Evolutionary conservation across 768 basidiomycete species (phyloP).

Genomic region (Dentipellis sp.): DNA sequence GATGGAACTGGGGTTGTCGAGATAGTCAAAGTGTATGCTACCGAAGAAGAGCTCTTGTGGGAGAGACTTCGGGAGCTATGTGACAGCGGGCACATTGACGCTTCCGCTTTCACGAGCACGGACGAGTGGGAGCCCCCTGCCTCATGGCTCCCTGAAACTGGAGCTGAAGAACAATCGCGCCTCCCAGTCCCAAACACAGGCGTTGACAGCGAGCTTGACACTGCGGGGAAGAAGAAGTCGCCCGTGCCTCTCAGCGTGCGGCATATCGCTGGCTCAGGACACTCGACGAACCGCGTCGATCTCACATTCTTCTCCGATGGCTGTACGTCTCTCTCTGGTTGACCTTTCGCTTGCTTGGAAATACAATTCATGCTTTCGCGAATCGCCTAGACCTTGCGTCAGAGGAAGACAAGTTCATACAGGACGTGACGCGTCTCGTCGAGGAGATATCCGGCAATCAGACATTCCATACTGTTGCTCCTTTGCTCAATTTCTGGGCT

Average conservation of each 20-base stretch:
- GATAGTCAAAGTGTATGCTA: too few species aligned
- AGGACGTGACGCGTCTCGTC: slow-evolving; percentile 58
- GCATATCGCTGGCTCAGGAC: neutral
- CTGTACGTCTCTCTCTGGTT: neutral
- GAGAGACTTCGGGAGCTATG: too few species aligned
- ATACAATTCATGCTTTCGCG: neutral
- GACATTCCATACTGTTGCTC: slow-evolving; percentile 68
- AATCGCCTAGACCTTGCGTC: slow-evolving; percentile 35
- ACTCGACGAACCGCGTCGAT: neutral
- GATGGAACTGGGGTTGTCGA: too few species aligned
- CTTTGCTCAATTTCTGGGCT: slow-evolving; percentile 75
- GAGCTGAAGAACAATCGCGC: too few species aligned
- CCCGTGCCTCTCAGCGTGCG: neutral
- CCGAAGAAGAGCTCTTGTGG: too few species aligned
- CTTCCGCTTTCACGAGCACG: too few species aligned
- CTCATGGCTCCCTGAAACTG: too few species aligned
- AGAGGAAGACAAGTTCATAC: slow-evolving; percentile 55
- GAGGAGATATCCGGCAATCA: slow-evolving; percentile 63
- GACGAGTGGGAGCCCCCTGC: too few species aligned
- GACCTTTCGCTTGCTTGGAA: neutral
- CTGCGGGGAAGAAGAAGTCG: too few species aligned
- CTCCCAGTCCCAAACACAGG: too few species aligned
- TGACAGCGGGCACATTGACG: too few species aligned
- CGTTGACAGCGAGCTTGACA: too few species aligned
- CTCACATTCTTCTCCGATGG: neutral